Conservation (phyloP, 2,329 filamentous ascomycete genomes). For the Aureobasidium melanogenum region DNA sequence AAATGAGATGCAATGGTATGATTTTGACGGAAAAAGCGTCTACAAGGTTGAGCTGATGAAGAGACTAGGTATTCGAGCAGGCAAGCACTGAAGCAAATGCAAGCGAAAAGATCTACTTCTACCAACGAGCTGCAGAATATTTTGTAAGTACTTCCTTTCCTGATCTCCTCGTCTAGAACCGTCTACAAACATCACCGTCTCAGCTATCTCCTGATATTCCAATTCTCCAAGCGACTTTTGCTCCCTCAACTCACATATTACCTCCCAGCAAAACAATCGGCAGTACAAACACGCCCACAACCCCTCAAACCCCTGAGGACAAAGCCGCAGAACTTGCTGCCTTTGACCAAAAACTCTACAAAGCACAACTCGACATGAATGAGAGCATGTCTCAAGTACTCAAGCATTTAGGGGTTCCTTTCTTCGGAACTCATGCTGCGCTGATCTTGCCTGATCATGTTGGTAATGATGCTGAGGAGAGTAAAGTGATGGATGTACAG, state of each 20-base stretch:
- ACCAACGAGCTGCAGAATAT: constrained; percentile 24
- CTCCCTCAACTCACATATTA: not conserved
- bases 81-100: constrained; percentile 26
- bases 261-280: not conserved
- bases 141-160: constrained; percentile 18
- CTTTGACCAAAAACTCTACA: constrained; percentile 56
- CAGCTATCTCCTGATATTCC: no score
- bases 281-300: not conserved
- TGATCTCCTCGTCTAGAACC: no score
- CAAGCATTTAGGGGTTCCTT: constrained; percentile 50
- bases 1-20: constrained; percentile 51
- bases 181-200: no score
- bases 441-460: constrained; percentile 30
- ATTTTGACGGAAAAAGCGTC: not conserved
- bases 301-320: constrained; percentile 33
- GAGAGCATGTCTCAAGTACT: constrained; percentile 48
- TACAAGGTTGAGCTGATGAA: not conserved
- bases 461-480: constrained; percentile 9
- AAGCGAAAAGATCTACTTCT: constrained; percentile 21
- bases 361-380: constrained; percentile 50
- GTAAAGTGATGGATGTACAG: constrained; percentile 7
- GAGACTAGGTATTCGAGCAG: constrained; percentile 20
- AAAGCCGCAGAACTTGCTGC: constrained; percentile 46
- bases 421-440: constrained; percentile 45
- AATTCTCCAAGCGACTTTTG: not conserved